Percentiles rank a stretch among this genome's conserved stretches.
Evolutionary conservation across 495 filamentous ascomycete genomes (phyloP).

Genomic region (Penicillium daleae): DNA sequence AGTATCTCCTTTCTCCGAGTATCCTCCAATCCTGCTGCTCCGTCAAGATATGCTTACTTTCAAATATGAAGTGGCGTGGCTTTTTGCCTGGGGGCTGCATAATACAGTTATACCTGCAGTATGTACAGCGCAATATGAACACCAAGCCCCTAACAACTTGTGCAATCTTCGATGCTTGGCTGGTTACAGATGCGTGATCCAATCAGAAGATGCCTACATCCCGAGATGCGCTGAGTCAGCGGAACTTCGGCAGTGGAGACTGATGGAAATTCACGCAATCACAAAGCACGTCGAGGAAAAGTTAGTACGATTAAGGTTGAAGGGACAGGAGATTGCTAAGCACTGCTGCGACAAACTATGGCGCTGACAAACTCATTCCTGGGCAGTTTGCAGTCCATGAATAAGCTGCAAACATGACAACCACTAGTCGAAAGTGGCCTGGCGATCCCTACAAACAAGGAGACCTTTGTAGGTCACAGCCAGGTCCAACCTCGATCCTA

Average conservation of each 20-base stretch:
- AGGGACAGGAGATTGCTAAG: slow-evolving; percentile 14
- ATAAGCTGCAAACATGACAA: background rate
- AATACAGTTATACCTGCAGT: background rate
- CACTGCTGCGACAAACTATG: background rate
- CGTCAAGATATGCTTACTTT: background rate
- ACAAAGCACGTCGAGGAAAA: background rate
- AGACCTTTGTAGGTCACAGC: background rate
- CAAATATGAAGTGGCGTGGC: background rate
- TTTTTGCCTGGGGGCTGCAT: background rate
- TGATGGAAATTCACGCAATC: background rate
- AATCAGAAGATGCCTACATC: background rate
- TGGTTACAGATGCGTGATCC: background rate
- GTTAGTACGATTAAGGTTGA: background rate
- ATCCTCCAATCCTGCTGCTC: no score
- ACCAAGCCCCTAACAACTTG: background rate
- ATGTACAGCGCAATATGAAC: background rate
- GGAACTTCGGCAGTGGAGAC: background rate
- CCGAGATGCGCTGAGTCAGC: background rate
- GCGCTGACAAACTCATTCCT: slow-evolving; percentile 16
- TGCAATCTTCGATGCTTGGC: background rate
- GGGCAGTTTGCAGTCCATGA: background rate
- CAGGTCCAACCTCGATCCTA: background rate
- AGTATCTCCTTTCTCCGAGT: no score
- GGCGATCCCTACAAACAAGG: background rate
- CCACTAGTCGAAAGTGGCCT: background rate